Conservation (phyloP, 345 rosid species). For the Adansonia digitata region DNA sequence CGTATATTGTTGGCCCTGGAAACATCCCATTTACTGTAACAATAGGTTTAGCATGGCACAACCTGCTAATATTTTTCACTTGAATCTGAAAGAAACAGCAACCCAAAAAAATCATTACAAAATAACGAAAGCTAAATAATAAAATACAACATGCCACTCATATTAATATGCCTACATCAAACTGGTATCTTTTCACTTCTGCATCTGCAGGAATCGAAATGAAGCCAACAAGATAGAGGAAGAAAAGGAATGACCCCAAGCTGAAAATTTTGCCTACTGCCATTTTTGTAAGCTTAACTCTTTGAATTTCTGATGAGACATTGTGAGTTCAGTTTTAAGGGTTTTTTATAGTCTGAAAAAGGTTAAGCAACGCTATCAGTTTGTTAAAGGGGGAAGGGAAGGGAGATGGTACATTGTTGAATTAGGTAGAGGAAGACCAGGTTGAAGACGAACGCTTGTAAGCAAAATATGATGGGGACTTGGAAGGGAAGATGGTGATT, state of each 20-base stretch:
- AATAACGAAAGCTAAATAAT: background rate
- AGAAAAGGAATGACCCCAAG: background rate
- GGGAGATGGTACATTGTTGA: slow-evolving; percentile 1
- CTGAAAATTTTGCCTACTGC: background rate
- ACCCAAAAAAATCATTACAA: background rate
- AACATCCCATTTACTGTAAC: slow-evolving; percentile 32
- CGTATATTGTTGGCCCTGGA: slow-evolving; percentile 45
- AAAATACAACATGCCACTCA: background rate
- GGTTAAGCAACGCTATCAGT: background rate
- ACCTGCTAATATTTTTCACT: slow-evolving; percentile 19
- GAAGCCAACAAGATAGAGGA: background rate
- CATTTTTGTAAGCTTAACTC: background rate
- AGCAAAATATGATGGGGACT: slow-evolving; percentile 13
- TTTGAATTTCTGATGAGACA: background rate
- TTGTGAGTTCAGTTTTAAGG: background rate
- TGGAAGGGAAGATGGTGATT: background rate
- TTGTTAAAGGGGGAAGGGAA: slow-evolving; percentile 1
- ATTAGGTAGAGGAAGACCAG: slow-evolving; percentile 12
- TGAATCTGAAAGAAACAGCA: slow-evolving; percentile 21
- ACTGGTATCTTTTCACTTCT: slow-evolving; percentile 14
- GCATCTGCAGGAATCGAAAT: slow-evolving; percentile 14
- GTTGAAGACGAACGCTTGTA: slow-evolving; percentile 18
- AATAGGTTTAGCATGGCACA: slow-evolving; percentile 19
- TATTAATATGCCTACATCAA: slow-evolving; percentile 11
- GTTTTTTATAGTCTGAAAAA: background rate